Evolutionary conservation across 1,284 basidiomycete species (phyloP).

Genomic region (Microstroma glucosiphilum): DNA sequence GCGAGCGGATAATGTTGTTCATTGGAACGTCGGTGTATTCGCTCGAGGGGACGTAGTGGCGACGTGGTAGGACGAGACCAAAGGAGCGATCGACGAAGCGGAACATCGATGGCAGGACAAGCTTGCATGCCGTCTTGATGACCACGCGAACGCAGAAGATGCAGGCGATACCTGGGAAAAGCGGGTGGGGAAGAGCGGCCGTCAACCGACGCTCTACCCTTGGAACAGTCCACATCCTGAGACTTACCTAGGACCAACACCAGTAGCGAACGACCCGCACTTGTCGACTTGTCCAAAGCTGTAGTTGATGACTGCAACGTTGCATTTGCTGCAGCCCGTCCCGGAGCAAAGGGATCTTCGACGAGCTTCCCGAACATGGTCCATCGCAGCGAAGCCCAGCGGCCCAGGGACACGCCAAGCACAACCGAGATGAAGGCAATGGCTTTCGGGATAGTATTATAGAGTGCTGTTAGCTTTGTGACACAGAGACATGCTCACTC

Average conservation of each 20-base stretch:
- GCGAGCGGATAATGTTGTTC: slow-evolving; percentile 22
- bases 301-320: not conserved
- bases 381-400: slow-evolving; percentile 55
- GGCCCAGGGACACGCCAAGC: slow-evolving; percentile 66
- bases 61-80: slow-evolving; percentile 35
- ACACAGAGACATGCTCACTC: not conserved
- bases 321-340: not conserved
- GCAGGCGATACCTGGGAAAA: slow-evolving; percentile 55
- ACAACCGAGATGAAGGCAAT: slow-evolving; percentile 84
- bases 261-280: not conserved
- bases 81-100: slow-evolving; percentile 26
- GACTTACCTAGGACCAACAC: not conserved
- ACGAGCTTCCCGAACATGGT: slow-evolving; percentile 18
- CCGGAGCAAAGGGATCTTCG: not conserved
- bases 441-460: slow-evolving; percentile 52
- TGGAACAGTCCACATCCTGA: not conserved
- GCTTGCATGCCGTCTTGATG: slow-evolving; percentile 30
- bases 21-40: slow-evolving; percentile 34
- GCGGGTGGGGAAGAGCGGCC: slow-evolving; percentile 55
- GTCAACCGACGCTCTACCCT: not conserved
- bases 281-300: not conserved
- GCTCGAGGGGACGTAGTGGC: slow-evolving; percentile 35
- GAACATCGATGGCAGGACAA: slow-evolving; percentile 34
- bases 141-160: slow-evolving; percentile 81
- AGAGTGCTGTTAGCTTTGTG: not conserved